Evolutionary conservation across 345 rosid species (phyloP), one percentile per base, ranked within the genome.

Genomic region (Populus alba): DNA sequence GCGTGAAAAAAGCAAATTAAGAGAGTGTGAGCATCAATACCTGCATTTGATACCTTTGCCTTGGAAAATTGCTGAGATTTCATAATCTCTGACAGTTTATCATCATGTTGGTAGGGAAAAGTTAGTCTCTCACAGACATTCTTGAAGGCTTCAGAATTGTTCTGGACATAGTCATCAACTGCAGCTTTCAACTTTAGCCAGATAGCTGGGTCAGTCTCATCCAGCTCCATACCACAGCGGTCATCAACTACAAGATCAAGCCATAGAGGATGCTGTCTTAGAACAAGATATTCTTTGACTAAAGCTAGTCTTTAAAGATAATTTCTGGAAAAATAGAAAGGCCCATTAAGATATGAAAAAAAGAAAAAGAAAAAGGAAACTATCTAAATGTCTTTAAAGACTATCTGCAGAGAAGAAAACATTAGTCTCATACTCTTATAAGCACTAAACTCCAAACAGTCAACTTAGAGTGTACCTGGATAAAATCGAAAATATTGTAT

Each of bases 221-320:
- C 98, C 80, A 96, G 90, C 84, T 96, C 99, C 99, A 96, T 96
- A 70, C 87, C 98, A 83, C 92, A 92, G 31, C 98, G 93, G 82
- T 96, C 98, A 84, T 96, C 98, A 84, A 94, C 99, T 96, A 88
- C 75, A 66, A 66, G 65, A 78, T 75, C 22, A 81, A 57, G 79
- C 55, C 74, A 71, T 55, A 69, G 29, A 51, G 62, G 77, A 84
- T 12, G 18, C 70, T 17, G 15, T 69, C 61, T 75, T 45, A 80
- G 59, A 76, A 31, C 76, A 66, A 77, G 4, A 77, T 62, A 15
- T 43, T 74, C 38, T 70, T 75, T 70, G 65, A 57, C 61, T 65
- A 76, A 66, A 73, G 41, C 33, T 29, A 68, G 5, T 57, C 45
- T 39, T 5, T 16, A 65, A 39, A 20, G 53, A 53, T 31, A 33